Percentiles rank a stretch among this genome's conserved stretches.
Evolutionary conservation across 1,284 basidiomycete genomes (phyloP).

Genomic region (Trichosporon asahii): DNA sequence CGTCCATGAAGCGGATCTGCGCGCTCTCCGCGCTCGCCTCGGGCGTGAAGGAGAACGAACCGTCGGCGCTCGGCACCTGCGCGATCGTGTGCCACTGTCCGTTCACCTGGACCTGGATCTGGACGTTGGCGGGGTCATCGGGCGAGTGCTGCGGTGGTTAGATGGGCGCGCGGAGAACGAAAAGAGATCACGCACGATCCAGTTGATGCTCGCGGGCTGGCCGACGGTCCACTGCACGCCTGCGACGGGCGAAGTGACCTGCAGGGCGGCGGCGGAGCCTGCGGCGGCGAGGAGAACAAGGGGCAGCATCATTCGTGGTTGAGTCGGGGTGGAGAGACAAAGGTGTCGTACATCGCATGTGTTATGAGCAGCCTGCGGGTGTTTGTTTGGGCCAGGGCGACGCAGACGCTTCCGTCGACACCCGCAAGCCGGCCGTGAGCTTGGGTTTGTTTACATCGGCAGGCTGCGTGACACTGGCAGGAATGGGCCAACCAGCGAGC

Average conservation of each 20-base stretch:
- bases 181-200: neutral
- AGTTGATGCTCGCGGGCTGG: slow-evolving; percentile 6
- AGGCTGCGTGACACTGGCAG: neutral
- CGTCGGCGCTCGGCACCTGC: neutral
- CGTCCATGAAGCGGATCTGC: slow-evolving; percentile 8
- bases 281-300: neutral
- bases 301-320: neutral
- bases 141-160: neutral
- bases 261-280: slow-evolving; percentile 1
- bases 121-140: neutral
- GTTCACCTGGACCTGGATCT: slow-evolving; percentile 7
- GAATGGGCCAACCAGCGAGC: neutral
- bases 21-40: neutral
- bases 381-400: neutral
- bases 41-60: neutral
- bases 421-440: neutral
- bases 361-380: neutral
- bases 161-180: neutral
- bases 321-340: neutral
- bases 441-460: neutral
- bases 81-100: slow-evolving; percentile 4
- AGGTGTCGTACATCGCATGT: neutral
- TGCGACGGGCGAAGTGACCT: neutral
- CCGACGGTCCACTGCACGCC: slow-evolving; percentile 8
- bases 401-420: neutral